A percentile compares a stretch with the other conserved stretches of the same genome.
These are phyloP conservation scores for Metarhizium robertsii DNA, from an alignment of 2,329 filamentous ascomycete species.

Conservation along the genomic window DNA sequence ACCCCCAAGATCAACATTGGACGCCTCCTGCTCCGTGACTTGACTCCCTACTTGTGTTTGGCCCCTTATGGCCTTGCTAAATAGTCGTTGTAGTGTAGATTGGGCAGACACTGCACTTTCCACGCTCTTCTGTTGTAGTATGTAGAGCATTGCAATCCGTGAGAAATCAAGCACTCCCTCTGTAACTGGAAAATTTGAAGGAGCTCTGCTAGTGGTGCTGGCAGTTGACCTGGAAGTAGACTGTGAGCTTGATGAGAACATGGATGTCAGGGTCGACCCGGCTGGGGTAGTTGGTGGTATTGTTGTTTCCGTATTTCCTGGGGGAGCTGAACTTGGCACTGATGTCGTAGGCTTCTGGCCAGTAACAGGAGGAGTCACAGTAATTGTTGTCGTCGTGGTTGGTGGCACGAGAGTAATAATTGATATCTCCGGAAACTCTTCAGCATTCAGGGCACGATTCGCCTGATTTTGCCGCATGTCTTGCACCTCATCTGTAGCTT, in stretches of 20 bases:
- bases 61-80: slow-evolving; percentile 21
- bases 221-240: neutral
- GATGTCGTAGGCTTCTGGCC: neutral
- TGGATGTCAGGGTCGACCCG: neutral
- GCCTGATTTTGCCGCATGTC: neutral
- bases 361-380: neutral
- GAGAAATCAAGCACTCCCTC: slow-evolving; percentile 54
- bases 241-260: neutral
- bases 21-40: slow-evolving; percentile 28
- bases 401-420: slow-evolving; percentile 5
- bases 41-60: slow-evolving; percentile 11
- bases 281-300: neutral
- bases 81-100: slow-evolving; percentile 43
- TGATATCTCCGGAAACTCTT: slow-evolving; percentile 3
- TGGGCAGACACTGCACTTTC: slow-evolving; percentile 45
- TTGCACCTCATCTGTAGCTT: slow-evolving; percentile 2
- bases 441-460: neutral
- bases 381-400: neutral
- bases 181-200: slow-evolving; percentile 35
- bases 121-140: slow-evolving; percentile 47
- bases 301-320: neutral
- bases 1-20: slow-evolving; percentile 31
- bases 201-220: slow-evolving; percentile 1
- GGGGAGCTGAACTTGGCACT: neutral
- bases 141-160: slow-evolving; percentile 50